Percentiles rank a stretch among this genome's conserved stretches.
Conservation (phyloP, 371 early-diverging fungal species). For the Catenaria anguillulae region DNA sequence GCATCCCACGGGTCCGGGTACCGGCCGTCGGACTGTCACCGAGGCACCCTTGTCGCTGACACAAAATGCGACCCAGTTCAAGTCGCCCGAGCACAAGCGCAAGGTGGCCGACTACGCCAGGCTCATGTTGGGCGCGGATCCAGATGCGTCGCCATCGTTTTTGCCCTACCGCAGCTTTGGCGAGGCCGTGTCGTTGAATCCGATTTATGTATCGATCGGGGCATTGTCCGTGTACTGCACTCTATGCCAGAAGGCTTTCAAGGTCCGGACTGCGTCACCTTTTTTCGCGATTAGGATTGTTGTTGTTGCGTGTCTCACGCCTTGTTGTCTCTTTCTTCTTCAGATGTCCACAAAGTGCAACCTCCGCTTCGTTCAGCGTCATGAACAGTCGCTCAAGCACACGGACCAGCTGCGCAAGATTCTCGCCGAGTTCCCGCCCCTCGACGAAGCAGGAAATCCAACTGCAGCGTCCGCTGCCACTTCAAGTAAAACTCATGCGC, state of each 20-base stretch:
- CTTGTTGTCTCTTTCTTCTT: too few species aligned
- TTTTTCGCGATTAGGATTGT: too few species aligned
- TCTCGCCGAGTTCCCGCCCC: background rate
- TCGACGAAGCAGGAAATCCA: too few species aligned
- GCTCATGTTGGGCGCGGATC: too few species aligned
- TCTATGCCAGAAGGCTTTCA: background rate
- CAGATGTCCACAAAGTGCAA: background rate
- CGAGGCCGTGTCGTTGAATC: background rate
- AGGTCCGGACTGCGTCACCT: background rate
- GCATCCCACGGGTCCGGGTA: too few species aligned
- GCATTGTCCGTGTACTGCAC: background rate
- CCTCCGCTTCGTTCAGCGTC: conserved; percentile 2
- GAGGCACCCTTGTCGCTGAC: too few species aligned
- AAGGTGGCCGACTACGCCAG: too few species aligned
- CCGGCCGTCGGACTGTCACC: too few species aligned
- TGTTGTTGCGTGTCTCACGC: too few species aligned
- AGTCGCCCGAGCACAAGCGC: too few species aligned
- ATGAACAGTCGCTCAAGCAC: conserved; percentile 8
- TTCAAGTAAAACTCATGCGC: background rate
- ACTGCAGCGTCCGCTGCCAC: background rate
- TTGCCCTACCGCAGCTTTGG: background rate
- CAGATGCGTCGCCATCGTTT: too few species aligned
- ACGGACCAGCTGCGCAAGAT: background rate
- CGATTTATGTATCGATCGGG: background rate
- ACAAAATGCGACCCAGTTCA: too few species aligned